These are phyloP conservation scores for Tolypocladium pustulatum DNA, from an alignment of 2,329 filamentous ascomycete species.

Conservation along the genomic window DNA sequence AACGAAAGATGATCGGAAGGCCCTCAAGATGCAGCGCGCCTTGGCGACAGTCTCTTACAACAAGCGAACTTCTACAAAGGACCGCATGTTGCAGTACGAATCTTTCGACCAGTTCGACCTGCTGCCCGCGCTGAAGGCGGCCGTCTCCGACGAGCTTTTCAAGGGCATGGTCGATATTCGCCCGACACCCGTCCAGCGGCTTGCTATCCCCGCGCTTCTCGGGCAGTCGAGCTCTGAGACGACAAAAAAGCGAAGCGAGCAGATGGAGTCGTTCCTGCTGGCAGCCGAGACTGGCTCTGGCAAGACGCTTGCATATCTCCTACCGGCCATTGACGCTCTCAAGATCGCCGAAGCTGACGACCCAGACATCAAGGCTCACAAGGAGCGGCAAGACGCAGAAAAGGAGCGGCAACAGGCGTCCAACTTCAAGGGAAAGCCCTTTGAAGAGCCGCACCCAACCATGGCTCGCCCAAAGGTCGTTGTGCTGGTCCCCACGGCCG, in stretches of 20 bases:
- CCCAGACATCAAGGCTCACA: conserved; percentile 44
- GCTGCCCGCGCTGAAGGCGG: conserved; percentile 58
- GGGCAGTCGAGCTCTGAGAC: conserved; percentile 32
- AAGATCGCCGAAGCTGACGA: conserved; percentile 64
- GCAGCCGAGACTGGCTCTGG: conserved; percentile 96
- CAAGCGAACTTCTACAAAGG: conserved; percentile 42
- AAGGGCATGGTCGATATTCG: conserved; percentile 62
- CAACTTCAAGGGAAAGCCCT: conserved; percentile 48
- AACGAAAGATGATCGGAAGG: conserved; percentile 44
- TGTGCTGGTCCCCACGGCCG: conserved; percentile 83
- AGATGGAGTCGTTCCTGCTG: conserved; percentile 53
- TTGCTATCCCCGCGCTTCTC: conserved; percentile 77
- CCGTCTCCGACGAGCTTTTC: conserved; percentile 63
- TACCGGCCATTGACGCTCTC: conserved; percentile 75
- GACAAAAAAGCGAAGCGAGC: conserved; percentile 25
- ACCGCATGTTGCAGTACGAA: conserved; percentile 54
- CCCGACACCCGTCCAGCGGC: conserved; percentile 80
- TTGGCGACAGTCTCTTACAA: conserved; percentile 69
- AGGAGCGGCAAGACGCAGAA: conserved; percentile 42
- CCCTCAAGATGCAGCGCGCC: conserved; percentile 86
- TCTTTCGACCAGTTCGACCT: conserved; percentile 75
- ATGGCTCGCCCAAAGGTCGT: conserved; percentile 73
- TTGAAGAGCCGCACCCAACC: conserved; percentile 61
- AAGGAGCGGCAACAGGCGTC: conserved; percentile 43
- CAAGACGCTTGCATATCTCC: conserved; percentile 86